These are phyloP conservation scores for Stachybotrys elegans DNA, from an alignment of 2,329 filamentous ascomycete species.

Conservation along the genomic window DNA sequence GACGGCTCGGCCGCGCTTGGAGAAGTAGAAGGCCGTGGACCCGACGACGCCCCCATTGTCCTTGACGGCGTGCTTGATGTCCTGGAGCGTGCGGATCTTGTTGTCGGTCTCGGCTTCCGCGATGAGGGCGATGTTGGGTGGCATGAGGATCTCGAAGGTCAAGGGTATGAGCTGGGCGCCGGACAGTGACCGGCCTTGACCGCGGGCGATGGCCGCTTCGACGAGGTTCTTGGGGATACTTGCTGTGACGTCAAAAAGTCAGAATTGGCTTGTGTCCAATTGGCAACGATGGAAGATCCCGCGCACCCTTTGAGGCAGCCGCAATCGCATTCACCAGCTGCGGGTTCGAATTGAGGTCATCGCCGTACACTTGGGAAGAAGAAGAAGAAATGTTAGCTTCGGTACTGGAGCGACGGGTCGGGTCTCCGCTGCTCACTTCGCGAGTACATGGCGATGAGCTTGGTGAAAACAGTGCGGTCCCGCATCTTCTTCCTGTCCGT, in stretches of 20 bases:
- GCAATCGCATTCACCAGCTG: constrained; percentile 68
- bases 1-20: constrained; percentile 69
- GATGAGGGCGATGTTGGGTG: constrained; percentile 70
- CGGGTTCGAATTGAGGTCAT: constrained; percentile 69
- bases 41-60: constrained; percentile 64
- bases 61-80: constrained; percentile 68
- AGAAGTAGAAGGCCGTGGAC: constrained; percentile 79
- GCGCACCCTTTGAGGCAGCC: constrained; percentile 69
- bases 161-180: constrained; percentile 74
- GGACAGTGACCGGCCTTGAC: constrained; percentile 73
- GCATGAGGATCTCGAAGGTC: constrained; percentile 76
- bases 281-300: too few species aligned
- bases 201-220: constrained; percentile 79
- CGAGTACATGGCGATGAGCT: constrained; percentile 69
- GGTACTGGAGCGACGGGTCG: neutral
- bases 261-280: too few species aligned
- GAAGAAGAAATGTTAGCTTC: constrained; percentile 1
- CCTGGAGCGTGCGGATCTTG: constrained; percentile 66
- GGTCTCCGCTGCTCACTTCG: constrained; percentile 50
- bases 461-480: constrained; percentile 61
- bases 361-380: constrained; percentile 60
- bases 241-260: too few species aligned
- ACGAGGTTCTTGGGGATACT: constrained; percentile 81
- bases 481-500: constrained; percentile 76
- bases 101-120: constrained; percentile 84